Percentiles rank a stretch among this genome's conserved stretches.
Conservation (phyloP, 2,329 filamentous ascomycete genomes). For the Epichloe baconii region DNA sequence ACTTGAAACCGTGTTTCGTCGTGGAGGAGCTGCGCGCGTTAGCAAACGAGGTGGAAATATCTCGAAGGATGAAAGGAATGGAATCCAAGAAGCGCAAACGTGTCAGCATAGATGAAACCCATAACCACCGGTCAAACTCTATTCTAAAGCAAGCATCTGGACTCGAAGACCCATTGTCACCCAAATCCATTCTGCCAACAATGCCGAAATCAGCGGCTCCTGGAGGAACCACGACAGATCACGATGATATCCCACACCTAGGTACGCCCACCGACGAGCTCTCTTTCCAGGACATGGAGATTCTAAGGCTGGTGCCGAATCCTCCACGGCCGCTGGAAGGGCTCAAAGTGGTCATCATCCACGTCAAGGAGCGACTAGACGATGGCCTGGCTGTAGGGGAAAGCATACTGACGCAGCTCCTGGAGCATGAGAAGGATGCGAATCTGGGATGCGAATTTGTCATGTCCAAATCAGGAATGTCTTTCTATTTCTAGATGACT, state of each 20-base stretch:
- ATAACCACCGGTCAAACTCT: slow-evolving; percentile 11
- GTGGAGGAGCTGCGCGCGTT: slow-evolving; percentile 64
- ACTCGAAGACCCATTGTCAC: slow-evolving; percentile 37
- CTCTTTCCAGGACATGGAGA: slow-evolving; percentile 25
- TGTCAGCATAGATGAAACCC: slow-evolving; percentile 18
- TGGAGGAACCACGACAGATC: slow-evolving; percentile 2
- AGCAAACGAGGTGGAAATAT: slow-evolving; percentile 54
- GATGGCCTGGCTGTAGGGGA: slow-evolving; percentile 56
- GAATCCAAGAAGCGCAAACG: slow-evolving; percentile 53
- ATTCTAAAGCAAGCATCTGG: slow-evolving; percentile 9
- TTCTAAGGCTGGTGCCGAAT: slow-evolving; percentile 10
- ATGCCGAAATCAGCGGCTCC: slow-evolving; percentile 7
- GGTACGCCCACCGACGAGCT: slow-evolving; percentile 36
- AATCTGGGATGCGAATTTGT: slow-evolving; percentile 70
- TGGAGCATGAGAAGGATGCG: slow-evolving; percentile 48
- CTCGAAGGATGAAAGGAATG: slow-evolving; percentile 21
- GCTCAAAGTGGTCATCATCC: slow-evolving; percentile 75
- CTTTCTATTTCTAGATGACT: slow-evolving; percentile 32
- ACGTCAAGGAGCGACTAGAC: slow-evolving; percentile 75
- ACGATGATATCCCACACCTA: slow-evolving; percentile 27
- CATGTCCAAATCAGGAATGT: slow-evolving; percentile 54
- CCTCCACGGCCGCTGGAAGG: slow-evolving; percentile 47
- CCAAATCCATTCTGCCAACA: slow-evolving; percentile 28
- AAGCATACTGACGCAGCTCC: slow-evolving; percentile 56
- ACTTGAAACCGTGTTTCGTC: slow-evolving; percentile 73